phyloP scores from a whole-genome alignment of 2,329 filamentous ascomycete species.

The Arthrobotrys megalospora region DNA sequence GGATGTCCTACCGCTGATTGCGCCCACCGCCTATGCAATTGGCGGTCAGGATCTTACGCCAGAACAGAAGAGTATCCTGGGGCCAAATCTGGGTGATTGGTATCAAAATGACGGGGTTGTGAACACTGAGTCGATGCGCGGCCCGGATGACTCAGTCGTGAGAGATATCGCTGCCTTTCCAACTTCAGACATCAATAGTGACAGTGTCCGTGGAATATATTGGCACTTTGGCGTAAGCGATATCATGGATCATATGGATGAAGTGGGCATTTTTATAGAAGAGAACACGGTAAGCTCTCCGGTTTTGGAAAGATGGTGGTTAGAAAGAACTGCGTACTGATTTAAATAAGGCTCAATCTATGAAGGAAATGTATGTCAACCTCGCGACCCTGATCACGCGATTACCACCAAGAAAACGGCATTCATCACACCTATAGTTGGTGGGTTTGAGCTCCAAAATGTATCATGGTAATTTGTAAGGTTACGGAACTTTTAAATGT shows the following conservation, averaged over 20 bases:
- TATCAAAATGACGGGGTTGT: slow-evolving; percentile 17
- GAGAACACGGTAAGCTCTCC: slow-evolving; percentile 7
- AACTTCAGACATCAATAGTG: background rate
- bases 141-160: slow-evolving; percentile 1
- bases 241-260: slow-evolving; percentile 6
- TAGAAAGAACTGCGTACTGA: background rate
- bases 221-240: slow-evolving; percentile 10
- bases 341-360: slow-evolving; percentile 6
- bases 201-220: slow-evolving; percentile 2
- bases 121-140: slow-evolving; percentile 13
- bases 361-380: slow-evolving; percentile 6
- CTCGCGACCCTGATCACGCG: slow-evolving; percentile 3
- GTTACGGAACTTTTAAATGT: too few relatives aligned
- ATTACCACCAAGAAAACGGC: slow-evolving; percentile 6
- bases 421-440: background rate
- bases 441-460: background rate
- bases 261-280: background rate
- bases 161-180: slow-evolving; percentile 4
- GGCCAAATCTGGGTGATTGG: slow-evolving; percentile 1
- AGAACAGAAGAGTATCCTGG: slow-evolving; percentile 1
- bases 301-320: background rate
- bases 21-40: background rate
- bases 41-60: slow-evolving; percentile 1
- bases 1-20: background rate
- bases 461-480: background rate